Evolutionary conservation across 2,329 filamentous ascomycete genomes (phyloP).

Genomic region (Trichoderma pleuroti): DNA sequence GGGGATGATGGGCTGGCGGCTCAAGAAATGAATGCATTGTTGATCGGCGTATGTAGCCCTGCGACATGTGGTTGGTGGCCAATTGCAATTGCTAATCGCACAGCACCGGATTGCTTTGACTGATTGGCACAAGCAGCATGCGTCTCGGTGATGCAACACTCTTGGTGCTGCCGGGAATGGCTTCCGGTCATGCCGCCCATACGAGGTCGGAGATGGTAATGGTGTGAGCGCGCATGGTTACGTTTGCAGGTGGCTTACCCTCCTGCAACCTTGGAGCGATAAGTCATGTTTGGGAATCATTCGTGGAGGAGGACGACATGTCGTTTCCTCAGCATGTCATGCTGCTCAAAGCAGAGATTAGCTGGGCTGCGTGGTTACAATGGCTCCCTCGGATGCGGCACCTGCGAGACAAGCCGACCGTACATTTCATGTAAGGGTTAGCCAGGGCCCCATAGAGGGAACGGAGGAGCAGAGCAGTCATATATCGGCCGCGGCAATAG

Average conservation of each 20-base stretch:
- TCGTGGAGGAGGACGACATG: slow-evolving; percentile 1
- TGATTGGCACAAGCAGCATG: not conserved
- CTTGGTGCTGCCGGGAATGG: slow-evolving; percentile 7
- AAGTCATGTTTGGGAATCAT: not conserved
- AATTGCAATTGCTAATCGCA: not conserved
- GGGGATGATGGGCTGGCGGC: not conserved
- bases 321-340: slow-evolving; percentile 1
- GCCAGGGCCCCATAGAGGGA: not conserved
- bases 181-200: slow-evolving; percentile 9
- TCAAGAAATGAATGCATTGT: not conserved
- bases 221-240: not conserved
- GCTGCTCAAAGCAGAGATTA: not conserved
- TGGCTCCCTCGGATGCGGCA: slow-evolving; percentile 1
- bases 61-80: not conserved
- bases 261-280: not conserved
- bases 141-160: not conserved
- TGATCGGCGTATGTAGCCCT: not conserved
- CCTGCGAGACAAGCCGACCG: not conserved
- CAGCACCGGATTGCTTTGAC: not conserved
- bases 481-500: slow-evolving; percentile 5
- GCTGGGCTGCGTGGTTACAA: not conserved
- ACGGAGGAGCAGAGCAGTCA: not conserved
- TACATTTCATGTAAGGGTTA: not conserved
- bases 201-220: not conserved
- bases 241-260: not conserved